phyloP scores from a whole-genome alignment of 306 rosid genomes.

The Prunus persica region Prunus_persica_NCBIv2 NC_034009.1:46582501-46583000 shows the following conservation, averaged over 20 bases:
- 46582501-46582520: too few relatives aligned
- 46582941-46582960: constrained; percentile 56
- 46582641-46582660: neutral
- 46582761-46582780: neutral
- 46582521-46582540: too few relatives aligned
- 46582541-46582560: too few relatives aligned
- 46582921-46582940: constrained; percentile 94
- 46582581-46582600: neutral
- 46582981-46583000: constrained; percentile 6
- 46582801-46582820: neutral
- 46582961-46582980: constrained; percentile 11
- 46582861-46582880: neutral
- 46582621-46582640: neutral
- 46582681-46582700: neutral
- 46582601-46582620: neutral
- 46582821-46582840: neutral
- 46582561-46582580: neutral
- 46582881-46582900: neutral
- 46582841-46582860: neutral
- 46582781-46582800: neutral
- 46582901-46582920: constrained; percentile 77
- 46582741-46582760: neutral
- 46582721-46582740: neutral
- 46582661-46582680: neutral
- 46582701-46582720: neutral